Evolutionary conservation across 805 yeast genomes (phyloP), one percentile per base, ranked within the genome.

Genomic region (Saccharomycopsis sp.): DNA sequence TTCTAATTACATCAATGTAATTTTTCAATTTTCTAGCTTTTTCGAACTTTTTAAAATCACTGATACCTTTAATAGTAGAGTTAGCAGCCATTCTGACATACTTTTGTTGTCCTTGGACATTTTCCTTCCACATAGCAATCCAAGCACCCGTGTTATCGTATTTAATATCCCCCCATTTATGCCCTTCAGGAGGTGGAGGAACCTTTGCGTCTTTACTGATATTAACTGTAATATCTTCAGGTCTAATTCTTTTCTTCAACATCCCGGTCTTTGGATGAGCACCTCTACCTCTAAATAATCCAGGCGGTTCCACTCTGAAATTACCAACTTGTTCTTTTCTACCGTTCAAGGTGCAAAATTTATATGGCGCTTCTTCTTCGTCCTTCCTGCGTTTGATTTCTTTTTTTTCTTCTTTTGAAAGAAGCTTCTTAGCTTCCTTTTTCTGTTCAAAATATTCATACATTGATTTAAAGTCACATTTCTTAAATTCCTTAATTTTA

Each of bases 51-150:
- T 83, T 87, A 63, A 70, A 84, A 62, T 90, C 97, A 55, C 93
- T 80, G 63, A 82, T 79, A 41, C 97, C 97, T 63, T 89, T 90
- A 51, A 90, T 67, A 1, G 95, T 82, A 0, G 97, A 89, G 54
- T 77, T 85, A 17, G 90, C 93, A 4, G 96, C 95, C 62, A 90
- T 78, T 58, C 95, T 70, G 42, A 90, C 97, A 59, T 90, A 90
- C 62, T 90, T 90, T 55, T 79, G 75, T 23, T 82, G 72, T 53
- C 83, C 85, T 40, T 85, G 78, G 53, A 90, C 85, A 58, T 90
- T 90, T 63, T 90, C 97, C 59, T 83, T 80, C 97, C 97, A 90
- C 85, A 82, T 88, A 0, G 97, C 97, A 44, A 90, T 70, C 98
- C 98, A 90, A 9, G 90, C 79, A 22, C 89, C 97, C 0, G 88